Percentiles rank a stretch among this genome's conserved stretches.
Conservation (phyloP, 2,329 filamentous ascomycete species). For the Trichoderma sp. region DNA sequence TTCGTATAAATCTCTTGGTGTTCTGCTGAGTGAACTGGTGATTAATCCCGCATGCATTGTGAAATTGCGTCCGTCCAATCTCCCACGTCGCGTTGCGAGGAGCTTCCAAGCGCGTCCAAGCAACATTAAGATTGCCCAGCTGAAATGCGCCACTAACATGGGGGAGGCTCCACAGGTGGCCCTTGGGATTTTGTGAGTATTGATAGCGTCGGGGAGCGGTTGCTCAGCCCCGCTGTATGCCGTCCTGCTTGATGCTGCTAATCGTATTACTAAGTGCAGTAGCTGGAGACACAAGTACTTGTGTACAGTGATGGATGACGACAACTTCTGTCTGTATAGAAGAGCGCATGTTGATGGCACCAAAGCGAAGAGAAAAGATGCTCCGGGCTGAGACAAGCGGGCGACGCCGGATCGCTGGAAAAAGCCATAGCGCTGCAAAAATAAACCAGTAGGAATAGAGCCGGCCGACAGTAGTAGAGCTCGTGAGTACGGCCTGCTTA, state of each 20-base stretch:
- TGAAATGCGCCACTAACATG: background rate
- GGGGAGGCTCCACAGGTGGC: constrained; percentile 3
- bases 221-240: constrained; percentile 1
- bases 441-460: constrained; percentile 16
- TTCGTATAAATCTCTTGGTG: constrained; percentile 31
- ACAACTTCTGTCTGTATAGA: background rate
- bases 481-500: background rate
- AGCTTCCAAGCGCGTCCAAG: background rate
- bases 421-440: background rate
- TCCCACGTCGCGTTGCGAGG: background rate
- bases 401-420: background rate
- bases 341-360: background rate
- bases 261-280: background rate
- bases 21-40: background rate
- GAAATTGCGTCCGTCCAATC: background rate
- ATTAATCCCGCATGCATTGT: background rate
- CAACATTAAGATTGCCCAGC: background rate
- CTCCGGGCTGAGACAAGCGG: background rate
- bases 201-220: background rate
- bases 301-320: background rate
- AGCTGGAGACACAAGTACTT: too few relatives aligned
- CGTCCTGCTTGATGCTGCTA: background rate
- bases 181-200: background rate
- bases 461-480: background rate
- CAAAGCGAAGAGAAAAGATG: background rate